phyloP scores from a whole-genome alignment of 23 red algal genomes.

The Rhodosorus marinus region DNA sequence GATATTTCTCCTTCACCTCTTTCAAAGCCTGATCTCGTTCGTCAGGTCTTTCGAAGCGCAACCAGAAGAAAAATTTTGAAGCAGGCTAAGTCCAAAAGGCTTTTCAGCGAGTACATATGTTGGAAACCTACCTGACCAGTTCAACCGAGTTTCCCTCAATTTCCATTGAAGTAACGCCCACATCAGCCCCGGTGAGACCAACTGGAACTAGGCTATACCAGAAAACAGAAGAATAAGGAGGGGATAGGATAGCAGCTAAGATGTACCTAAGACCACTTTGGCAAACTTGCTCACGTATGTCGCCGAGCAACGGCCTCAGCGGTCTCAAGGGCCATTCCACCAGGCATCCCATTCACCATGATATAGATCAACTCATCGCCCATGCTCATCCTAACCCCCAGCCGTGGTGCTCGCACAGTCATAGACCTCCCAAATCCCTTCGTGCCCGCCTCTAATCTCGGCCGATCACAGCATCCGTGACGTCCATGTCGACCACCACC shows the following conservation, averaged over 20 bases:
- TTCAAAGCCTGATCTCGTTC: neutral
- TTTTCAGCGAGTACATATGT: neutral
- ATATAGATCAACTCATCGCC: too few species aligned
- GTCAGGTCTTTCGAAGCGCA: conserved; percentile 1
- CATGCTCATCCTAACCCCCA: too few species aligned
- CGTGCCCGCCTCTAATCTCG: too few species aligned
- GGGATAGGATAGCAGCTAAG: neutral
- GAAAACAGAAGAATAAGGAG: neutral
- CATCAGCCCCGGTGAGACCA: conserved; percentile 2
- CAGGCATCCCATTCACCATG: conserved; percentile 92
- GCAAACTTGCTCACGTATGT: conserved; percentile 14
- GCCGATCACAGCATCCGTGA: too few species aligned
- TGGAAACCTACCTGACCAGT: neutral
- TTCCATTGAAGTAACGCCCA: neutral
- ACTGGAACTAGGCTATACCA: conserved; percentile 2
- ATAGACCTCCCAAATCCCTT: too few species aligned
- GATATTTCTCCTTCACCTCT: conserved; percentile 4
- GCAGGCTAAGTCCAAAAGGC: neutral
- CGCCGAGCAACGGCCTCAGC: conserved; percentile 41
- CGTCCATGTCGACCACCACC: too few species aligned
- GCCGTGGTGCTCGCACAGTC: too few species aligned
- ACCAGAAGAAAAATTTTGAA: neutral
- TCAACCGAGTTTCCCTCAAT: neutral
- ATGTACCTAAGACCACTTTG: neutral
- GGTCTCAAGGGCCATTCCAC: conserved; percentile 65